Conservation (phyloP, 2,329 filamentous ascomycete species). For the Fusarium pilosicola region DNA sequence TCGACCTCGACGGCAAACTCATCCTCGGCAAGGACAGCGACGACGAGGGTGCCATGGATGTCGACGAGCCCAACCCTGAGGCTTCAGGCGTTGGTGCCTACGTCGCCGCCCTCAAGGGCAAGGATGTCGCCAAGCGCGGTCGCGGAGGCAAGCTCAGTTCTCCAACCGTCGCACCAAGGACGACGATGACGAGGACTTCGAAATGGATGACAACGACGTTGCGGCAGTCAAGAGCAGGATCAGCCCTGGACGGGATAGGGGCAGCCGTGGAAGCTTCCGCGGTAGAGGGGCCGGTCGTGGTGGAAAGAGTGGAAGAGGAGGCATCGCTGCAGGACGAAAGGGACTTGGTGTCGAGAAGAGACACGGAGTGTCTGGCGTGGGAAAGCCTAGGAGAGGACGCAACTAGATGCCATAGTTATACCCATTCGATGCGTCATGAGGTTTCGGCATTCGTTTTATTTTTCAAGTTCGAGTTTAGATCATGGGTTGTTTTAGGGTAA, state of each 20-base stretch:
- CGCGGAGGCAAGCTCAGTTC: constrained; percentile 75
- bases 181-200: constrained; percentile 60
- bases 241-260: constrained; percentile 51
- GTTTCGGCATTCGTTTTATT: constrained; percentile 38
- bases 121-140: constrained; percentile 71
- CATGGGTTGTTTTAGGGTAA: constrained; percentile 24
- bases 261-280: constrained; percentile 48
- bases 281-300: constrained; percentile 48
- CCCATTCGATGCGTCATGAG: constrained; percentile 42
- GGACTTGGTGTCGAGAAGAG: constrained; percentile 63
- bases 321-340: constrained; percentile 57
- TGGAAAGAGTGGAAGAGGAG: constrained; percentile 58
- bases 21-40: constrained; percentile 72
- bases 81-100: constrained; percentile 73
- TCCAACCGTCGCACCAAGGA: constrained; percentile 67
- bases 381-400: constrained; percentile 52
- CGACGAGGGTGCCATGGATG: constrained; percentile 66
- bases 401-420: constrained; percentile 46
- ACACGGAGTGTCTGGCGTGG: constrained; percentile 55
- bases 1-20: constrained; percentile 82
- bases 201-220: constrained; percentile 64
- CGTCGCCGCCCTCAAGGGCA: constrained; percentile 74
- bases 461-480: constrained; percentile 34
- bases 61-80: constrained; percentile 70
- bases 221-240: constrained; percentile 63